Percentiles rank a stretch among this genome's conserved stretches.
phyloP scores from a whole-genome alignment of 1,284 basidiomycete genomes.

The Fomitiporia mediterranea region DNA sequence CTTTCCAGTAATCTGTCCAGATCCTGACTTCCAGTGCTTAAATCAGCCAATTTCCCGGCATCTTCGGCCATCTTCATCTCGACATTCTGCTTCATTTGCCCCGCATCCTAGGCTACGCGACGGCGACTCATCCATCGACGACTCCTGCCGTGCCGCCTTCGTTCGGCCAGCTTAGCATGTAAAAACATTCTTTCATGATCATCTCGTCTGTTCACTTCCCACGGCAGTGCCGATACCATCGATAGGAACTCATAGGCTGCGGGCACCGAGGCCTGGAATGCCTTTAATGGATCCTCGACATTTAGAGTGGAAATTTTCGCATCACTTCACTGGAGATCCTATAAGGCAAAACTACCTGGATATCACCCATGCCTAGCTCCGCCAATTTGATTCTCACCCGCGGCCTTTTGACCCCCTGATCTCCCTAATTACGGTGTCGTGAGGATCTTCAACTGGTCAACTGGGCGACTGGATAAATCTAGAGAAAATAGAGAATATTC shows the following conservation, averaged over 20 bases:
- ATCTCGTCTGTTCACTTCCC: neutral
- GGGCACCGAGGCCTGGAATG: neutral
- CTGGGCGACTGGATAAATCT: neutral
- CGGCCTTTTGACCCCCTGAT: neutral
- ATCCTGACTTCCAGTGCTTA: neutral
- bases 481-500: neutral
- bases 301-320: neutral
- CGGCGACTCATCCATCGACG: neutral
- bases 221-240: neutral
- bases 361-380: neutral
- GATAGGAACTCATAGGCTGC: neutral
- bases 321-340: neutral
- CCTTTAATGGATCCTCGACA: conserved; percentile 3
- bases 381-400: neutral
- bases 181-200: neutral
- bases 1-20: neutral
- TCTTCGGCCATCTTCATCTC: neutral
- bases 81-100: neutral
- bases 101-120: neutral
- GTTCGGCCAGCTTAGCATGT: neutral
- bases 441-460: neutral
- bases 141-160: neutral
- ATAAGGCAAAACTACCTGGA: neutral
- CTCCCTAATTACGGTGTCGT: neutral
- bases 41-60: conserved; percentile 1